Conservation (phyloP, 75 land plant species). For the Isoetes taiwanensis region DNA sequence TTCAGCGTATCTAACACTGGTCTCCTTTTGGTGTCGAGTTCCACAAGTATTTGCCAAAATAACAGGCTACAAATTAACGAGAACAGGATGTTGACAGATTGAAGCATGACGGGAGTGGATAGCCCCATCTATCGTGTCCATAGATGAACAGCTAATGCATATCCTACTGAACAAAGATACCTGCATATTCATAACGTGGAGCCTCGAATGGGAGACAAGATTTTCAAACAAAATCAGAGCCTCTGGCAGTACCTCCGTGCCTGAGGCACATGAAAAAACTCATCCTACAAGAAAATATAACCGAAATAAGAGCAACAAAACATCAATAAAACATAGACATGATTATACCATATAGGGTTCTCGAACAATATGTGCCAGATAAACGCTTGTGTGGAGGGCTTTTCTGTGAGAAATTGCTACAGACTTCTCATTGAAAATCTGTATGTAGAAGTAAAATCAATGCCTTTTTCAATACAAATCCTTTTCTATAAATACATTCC, state of each 20-base stretch:
- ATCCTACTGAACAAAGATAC: conserved; percentile 8
- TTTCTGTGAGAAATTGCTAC: too few species aligned
- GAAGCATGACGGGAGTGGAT: conserved; percentile 51
- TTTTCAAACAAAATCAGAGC: too few species aligned
- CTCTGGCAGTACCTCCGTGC: conserved; percentile 70
- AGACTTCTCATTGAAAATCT: too few species aligned
- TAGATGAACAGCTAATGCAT: background rate
- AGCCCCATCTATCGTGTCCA: background rate
- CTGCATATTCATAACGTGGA: too few species aligned
- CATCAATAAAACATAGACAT: too few species aligned
- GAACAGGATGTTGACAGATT: conserved; percentile 49
- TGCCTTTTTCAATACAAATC: too few species aligned
- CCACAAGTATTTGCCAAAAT: conserved; percentile 31
- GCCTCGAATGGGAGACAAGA: too few species aligned
- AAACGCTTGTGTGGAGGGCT: too few species aligned
- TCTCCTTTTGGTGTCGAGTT: conserved; percentile 38
- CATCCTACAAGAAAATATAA: too few species aligned
- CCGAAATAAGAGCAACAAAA: too few species aligned
- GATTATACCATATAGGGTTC: conserved; percentile 86
- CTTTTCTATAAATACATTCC: too few species aligned
- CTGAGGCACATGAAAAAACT: conserved; percentile 88
- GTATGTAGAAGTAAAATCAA: too few species aligned
- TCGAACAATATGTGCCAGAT: conserved; percentile 45
- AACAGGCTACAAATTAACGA: conserved; percentile 54
- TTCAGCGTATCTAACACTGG: conserved; percentile 27